Evolutionary conservation across 2,329 filamentous ascomycete genomes (phyloP), one percentile per base, ranked within the genome.

Genomic region (Fusarium nygamai): DNA sequence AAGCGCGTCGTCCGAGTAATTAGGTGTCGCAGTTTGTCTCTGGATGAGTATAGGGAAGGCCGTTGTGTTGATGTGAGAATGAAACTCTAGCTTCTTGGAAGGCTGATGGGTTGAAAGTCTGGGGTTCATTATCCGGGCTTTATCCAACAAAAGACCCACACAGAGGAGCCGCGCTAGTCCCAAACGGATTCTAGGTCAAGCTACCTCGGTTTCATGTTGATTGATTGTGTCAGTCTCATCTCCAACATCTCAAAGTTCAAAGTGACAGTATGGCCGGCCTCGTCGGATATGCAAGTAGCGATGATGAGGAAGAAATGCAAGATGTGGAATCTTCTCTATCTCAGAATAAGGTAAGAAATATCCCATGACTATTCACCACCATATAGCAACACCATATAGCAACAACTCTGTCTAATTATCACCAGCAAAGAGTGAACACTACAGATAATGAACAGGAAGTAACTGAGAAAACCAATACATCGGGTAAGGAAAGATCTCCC

Each of bases 221-320:
- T n/a, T 24, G 58, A 33, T 44, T 61, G 24, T 41, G 33, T 64
- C 31, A 64, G 38, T 58, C 53, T 72, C 31, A 44, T 39, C 39
- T 56, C 46, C 41, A 46, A 56, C 57, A 56, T 61, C 51, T 43
- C 24, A 33, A 31, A 59, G 43, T 47, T 27, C 46, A n/a, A 59
- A 48, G 34, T 53, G 72, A 46, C 19, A 76, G 57, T 33, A 79
- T 86, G 85, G 83, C 82, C 50, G 86, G 83, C 4, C 83, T 89
- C 19, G 87, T 89, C 13, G 82, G 77, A 39, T 89, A 89, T 70
- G 86, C 83, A 20, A 89, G 87, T 74, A 88, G 87, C 63, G 86
- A 88, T 48, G 87, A 88, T 4, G 87, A 87, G 11, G 84, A 85
- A 7, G 84, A 84, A 6, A 72, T 73, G 7, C 59, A 77, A 16